A percentile compares a stretch with the other conserved stretches of the same genome.
These are phyloP conservation scores for Coemansia sp. DNA, from an alignment of 192 early-diverging fungal genomes.

Conservation along the genomic window DNA sequence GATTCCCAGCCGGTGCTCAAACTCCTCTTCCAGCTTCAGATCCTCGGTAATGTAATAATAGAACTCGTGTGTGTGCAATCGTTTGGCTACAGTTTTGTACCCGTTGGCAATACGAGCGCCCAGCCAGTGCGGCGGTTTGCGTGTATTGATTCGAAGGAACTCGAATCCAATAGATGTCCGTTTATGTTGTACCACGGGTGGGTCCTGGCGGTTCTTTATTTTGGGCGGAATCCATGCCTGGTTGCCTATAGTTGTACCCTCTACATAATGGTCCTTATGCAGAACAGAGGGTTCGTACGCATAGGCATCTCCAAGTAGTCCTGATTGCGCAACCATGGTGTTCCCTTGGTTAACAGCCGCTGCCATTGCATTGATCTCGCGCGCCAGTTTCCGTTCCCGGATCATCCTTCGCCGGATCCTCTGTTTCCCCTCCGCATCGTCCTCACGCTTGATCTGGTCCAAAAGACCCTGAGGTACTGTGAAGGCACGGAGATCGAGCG, in stretches of 20 bases:
- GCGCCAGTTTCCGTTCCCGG: conserved; percentile 9
- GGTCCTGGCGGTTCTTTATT: conserved; percentile 21
- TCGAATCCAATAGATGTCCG: conserved; percentile 40
- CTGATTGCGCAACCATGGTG: conserved; percentile 9
- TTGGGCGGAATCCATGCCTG: conserved; percentile 42
- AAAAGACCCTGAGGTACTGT: conserved; percentile 24
- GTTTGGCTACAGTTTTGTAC: conserved; percentile 14
- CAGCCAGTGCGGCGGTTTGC: conserved; percentile 51
- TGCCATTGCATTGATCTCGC: conserved; percentile 20
- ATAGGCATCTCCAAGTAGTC: conserved; percentile 43
- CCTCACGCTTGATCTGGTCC: conserved; percentile 21
- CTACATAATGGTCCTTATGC: conserved; percentile 11
- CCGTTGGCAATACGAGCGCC: conserved; percentile 22
- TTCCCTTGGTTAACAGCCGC: conserved; percentile 32
- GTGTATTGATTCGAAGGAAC: conserved; percentile 37
- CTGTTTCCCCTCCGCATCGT: conserved; percentile 7
- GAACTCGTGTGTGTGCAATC: conserved; percentile 36
- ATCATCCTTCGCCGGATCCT: conserved; percentile 2
- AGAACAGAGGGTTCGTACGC: conserved; percentile 16
- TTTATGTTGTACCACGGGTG: conserved; percentile 48
- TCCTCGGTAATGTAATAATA: conserved; percentile 40
- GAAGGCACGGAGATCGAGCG: conserved; percentile 38
- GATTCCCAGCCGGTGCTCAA: conserved; percentile 44
- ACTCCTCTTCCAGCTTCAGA: conserved; percentile 47
- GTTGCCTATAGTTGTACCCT: conserved; percentile 37